Evolutionary conservation across 768 basidiomycete species (phyloP).

Genomic region (Podaxis sp.): DNA sequence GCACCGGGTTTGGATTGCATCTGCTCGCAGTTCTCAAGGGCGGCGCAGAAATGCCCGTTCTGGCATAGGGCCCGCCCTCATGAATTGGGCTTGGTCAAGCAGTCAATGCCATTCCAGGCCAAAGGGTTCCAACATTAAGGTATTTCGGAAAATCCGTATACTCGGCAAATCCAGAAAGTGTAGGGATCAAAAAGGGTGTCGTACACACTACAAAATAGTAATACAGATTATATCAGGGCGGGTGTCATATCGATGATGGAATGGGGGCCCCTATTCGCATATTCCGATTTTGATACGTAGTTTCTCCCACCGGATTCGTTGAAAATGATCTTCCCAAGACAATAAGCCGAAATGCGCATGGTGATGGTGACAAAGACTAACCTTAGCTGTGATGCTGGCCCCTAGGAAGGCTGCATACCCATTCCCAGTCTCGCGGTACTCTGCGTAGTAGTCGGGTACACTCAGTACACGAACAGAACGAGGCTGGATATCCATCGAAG

Average conservation of each 20-base stretch:
- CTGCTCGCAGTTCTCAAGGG: neutral
- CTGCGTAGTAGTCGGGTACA: slow-evolving; percentile 88
- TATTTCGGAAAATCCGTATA: neutral
- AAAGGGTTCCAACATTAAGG: neutral
- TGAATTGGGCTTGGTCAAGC: neutral
- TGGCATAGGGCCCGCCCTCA: neutral
- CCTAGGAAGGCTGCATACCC: slow-evolving; percentile 80
- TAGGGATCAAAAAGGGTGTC: neutral
- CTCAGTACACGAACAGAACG: slow-evolving; percentile 54
- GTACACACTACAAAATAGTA: neutral
- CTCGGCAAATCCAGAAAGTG: neutral
- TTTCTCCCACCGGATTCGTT: slow-evolving; percentile 61
- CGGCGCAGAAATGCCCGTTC: too few species aligned
- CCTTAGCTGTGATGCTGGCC: slow-evolving; percentile 82
- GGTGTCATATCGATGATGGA: slow-evolving; percentile 76
- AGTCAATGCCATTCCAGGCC: neutral
- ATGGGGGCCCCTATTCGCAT: slow-evolving; percentile 66
- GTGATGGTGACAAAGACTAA: slow-evolving; percentile 20
- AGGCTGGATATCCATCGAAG: slow-evolving; percentile 71
- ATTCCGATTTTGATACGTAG: slow-evolving; percentile 79
- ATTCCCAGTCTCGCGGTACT: slow-evolving; percentile 84
- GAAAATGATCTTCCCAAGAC: slow-evolving; percentile 58
- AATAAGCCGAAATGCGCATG: slow-evolving; percentile 1
- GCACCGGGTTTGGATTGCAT: neutral
- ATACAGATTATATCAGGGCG: slow-evolving; percentile 48